Conservation (phyloP, 306 rosid genomes). For the Acacia crassicarpa region DNA sequence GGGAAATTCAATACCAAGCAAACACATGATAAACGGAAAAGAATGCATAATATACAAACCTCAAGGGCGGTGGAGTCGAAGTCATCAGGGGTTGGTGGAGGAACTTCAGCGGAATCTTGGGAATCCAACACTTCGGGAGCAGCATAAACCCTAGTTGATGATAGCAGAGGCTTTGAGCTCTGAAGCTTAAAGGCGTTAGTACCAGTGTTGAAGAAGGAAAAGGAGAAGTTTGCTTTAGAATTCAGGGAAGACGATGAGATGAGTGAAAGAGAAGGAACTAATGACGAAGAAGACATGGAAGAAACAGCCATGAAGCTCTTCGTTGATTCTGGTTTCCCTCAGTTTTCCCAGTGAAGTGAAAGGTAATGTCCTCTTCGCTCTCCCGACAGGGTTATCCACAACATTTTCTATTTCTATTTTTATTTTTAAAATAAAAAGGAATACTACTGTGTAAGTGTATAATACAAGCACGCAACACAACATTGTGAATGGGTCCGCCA, state of each 20-base stretch:
- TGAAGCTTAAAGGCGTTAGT: conserved; percentile 35
- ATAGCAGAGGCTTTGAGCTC: conserved; percentile 36
- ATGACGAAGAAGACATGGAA: conserved; percentile 51
- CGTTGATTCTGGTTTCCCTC: background rate
- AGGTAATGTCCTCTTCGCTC: background rate
- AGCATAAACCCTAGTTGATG: conserved; percentile 55
- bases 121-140: conserved; percentile 60
- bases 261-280: conserved; percentile 45
- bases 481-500: too few species aligned
- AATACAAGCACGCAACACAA: too few species aligned
- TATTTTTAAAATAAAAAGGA: background rate
- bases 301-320: conserved; percentile 55
- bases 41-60: conserved; percentile 37
- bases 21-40: background rate
- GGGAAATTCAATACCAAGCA: background rate
- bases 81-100: conserved; percentile 40
- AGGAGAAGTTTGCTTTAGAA: conserved; percentile 36
- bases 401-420: background rate
- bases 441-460: background rate
- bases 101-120: conserved; percentile 30
- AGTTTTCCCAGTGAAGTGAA: background rate
- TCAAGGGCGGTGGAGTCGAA: conserved; percentile 30
- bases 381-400: conserved; percentile 36
- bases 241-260: conserved; percentile 35
- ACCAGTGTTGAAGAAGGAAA: conserved; percentile 29